phyloP scores from a whole-genome alignment of 176 grass and related monocot species.

The Avena sativa region DNA sequence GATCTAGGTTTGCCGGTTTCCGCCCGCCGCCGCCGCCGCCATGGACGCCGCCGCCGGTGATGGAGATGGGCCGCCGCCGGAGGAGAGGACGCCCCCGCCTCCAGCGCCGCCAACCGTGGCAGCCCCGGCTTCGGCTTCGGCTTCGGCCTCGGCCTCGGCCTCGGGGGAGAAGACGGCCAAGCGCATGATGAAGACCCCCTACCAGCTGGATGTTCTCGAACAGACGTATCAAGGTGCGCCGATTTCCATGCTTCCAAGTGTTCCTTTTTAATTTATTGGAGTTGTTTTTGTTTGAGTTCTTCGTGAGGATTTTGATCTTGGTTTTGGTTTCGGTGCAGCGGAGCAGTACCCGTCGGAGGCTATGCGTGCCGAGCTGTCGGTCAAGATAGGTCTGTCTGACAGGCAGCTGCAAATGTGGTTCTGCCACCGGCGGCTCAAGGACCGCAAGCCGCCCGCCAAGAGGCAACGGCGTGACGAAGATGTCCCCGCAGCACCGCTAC shows the following conservation, averaged over 20 bases:
- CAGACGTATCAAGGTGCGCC: conserved; percentile 77
- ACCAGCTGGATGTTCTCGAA: conserved; percentile 91
- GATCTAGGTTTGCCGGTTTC: conserved; percentile 66
- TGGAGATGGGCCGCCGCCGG: conserved; percentile 40
- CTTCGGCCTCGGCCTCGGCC: conserved; percentile 29
- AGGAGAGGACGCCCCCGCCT: conserved; percentile 23
- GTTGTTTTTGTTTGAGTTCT: conserved; percentile 28
- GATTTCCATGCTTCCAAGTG: conserved; percentile 25
- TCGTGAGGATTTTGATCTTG: not conserved
- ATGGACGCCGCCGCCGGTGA: conserved; percentile 50
- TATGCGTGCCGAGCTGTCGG: conserved; percentile 73
- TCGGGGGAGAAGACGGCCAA: conserved; percentile 70
- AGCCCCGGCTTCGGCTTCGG: conserved; percentile 21
- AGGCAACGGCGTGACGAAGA: conserved; percentile 69
- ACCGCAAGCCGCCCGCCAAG: conserved; percentile 73
- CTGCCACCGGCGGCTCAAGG: conserved; percentile 95
- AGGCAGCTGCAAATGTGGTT: conserved; percentile 99
- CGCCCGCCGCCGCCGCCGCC: conserved; percentile 28
- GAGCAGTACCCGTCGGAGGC: conserved; percentile 88
- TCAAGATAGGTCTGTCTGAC: conserved; percentile 82
- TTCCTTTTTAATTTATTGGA: not conserved
- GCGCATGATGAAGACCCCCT: conserved; percentile 96
- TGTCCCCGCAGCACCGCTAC: not conserved
- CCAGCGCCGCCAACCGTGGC: not conserved
- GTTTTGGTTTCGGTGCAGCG: conserved; percentile 57